phyloP scores from a whole-genome alignment of 495 filamentous ascomycete genomes.

The Neurospora sp. region DNA sequence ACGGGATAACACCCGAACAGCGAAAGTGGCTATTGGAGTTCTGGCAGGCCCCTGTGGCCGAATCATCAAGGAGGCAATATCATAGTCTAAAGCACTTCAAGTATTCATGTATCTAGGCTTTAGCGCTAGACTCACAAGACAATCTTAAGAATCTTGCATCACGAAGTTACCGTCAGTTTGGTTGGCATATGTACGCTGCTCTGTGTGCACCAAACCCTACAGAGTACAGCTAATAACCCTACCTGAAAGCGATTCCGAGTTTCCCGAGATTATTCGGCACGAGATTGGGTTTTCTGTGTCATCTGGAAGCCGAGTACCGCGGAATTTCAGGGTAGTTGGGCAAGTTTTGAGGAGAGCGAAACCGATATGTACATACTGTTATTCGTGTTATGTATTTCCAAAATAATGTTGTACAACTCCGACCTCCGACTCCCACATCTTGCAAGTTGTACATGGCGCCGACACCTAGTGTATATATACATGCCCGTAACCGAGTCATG shows the following conservation, averaged over 20 bases:
- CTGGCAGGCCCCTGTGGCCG: background rate
- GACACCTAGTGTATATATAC: background rate
- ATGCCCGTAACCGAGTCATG: background rate
- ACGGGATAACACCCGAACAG: background rate
- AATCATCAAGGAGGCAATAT: background rate
- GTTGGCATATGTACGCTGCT: background rate
- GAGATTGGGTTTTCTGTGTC: background rate
- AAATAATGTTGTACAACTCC: background rate
- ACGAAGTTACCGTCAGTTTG: background rate
- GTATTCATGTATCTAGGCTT: background rate
- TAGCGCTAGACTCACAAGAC: background rate
- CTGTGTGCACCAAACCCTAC: background rate
- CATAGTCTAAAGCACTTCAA: background rate
- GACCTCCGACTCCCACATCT: background rate
- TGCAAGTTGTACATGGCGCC: background rate
- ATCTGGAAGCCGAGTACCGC: background rate
- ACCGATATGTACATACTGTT: background rate
- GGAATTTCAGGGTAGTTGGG: background rate
- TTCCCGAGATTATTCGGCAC: background rate
- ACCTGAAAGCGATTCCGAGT: background rate
- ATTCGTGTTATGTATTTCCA: background rate
- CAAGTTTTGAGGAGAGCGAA: background rate
- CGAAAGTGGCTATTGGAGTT: background rate
- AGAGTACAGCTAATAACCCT: background rate
- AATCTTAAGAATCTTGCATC: background rate